A percentile compares a stretch with the other conserved stretches of the same genome.
phyloP scores from a whole-genome alignment of 768 basidiomycete species.

The Amanita subjunquillea region DNA sequence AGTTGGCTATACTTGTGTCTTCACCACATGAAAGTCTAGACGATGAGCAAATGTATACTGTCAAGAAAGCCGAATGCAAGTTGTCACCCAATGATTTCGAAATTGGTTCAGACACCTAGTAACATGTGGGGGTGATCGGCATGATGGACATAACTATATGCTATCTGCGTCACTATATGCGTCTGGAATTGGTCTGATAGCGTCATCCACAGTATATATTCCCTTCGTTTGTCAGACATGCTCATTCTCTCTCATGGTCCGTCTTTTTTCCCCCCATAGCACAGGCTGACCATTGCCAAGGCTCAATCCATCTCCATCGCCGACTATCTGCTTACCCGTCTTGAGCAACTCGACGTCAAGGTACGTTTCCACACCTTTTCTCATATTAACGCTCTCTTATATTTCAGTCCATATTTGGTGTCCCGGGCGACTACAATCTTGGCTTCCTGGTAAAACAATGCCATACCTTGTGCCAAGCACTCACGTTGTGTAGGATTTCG shows the following conservation, averaged over 20 bases:
- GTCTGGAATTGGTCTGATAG: too few relatives aligned
- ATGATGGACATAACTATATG: too few relatives aligned
- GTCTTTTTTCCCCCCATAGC: background rate
- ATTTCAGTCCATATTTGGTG: slow-evolving; percentile 64
- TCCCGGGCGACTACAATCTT: slow-evolving; percentile 85
- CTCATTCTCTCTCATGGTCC: background rate
- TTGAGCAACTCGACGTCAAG: slow-evolving; percentile 55
- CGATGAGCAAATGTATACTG: too few relatives aligned
- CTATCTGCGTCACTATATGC: too few relatives aligned
- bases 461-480: background rate
- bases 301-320: slow-evolving; percentile 36
- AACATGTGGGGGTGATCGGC: too few relatives aligned
- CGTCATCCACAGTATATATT: background rate
- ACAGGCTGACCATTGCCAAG: slow-evolving; percentile 19
- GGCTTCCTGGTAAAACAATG: slow-evolving; percentile 37
- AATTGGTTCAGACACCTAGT: too few relatives aligned
- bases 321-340: slow-evolving; percentile 50
- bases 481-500: slow-evolving; percentile 46
- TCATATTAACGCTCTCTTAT: background rate
- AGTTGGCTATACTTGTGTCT: too few relatives aligned
- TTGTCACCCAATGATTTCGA: too few relatives aligned
- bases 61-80: too few relatives aligned
- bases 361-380: slow-evolving; percentile 22
- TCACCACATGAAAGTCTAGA: too few relatives aligned
- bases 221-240: background rate